Conservation (phyloP, 202 grass and related monocot species). For the Musa balbisiana region DNA sequence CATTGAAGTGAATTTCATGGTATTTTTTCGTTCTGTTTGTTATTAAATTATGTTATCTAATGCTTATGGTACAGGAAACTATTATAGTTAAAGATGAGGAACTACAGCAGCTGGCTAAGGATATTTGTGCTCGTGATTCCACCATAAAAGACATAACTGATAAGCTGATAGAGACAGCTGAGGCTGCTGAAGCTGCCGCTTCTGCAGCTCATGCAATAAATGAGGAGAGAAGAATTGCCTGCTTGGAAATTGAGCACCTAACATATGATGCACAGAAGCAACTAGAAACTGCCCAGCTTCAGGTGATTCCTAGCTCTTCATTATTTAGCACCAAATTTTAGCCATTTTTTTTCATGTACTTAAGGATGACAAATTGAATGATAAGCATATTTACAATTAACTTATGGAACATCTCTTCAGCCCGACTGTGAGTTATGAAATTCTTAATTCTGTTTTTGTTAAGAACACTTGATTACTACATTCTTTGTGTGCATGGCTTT, state of each 20-base stretch:
- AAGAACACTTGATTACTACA: neutral
- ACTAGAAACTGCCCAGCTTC: conserved; percentile 53
- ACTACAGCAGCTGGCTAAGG: conserved; percentile 83
- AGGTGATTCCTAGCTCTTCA: conserved; percentile 30
- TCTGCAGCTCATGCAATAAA: conserved; percentile 75
- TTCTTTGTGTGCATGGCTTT: neutral
- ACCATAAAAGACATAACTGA: conserved; percentile 86
- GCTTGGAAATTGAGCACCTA: conserved; percentile 52
- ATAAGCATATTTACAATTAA: neutral
- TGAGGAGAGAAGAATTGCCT: conserved; percentile 59
- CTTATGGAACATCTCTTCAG: neutral
- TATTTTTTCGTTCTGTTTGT: neutral
- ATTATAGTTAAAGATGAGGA: conserved; percentile 96
- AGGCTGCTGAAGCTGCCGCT: conserved; percentile 74
- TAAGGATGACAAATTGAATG: neutral
- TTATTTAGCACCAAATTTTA: neutral
- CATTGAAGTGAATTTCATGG: conserved; percentile 9
- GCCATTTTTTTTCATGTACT: neutral
- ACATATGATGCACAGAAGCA: conserved; percentile 62
- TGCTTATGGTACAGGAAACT: conserved; percentile 58
- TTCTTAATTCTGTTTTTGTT: neutral
- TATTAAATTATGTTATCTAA: neutral
- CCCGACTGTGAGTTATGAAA: neutral
- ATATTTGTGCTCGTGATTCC: conserved; percentile 67
- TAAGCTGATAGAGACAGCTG: conserved; percentile 80